phyloP scores from a whole-genome alignment of 1,284 basidiomycete genomes.

The Tilletia setariae region DNA sequence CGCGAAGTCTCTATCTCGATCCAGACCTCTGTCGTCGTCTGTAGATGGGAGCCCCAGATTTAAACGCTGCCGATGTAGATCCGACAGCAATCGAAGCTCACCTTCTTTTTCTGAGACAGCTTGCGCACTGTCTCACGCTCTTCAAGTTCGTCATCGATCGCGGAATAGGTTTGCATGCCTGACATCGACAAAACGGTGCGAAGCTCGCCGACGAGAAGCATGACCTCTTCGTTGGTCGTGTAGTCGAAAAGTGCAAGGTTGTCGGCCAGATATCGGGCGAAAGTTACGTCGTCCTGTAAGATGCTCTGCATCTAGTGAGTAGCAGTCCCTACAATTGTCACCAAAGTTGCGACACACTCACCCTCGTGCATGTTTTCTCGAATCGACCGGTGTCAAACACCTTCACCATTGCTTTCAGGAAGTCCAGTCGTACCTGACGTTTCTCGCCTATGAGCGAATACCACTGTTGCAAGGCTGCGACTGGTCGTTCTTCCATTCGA shows the following conservation, averaged over 20 bases:
- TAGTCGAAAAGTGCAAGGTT: slow-evolving; percentile 88
- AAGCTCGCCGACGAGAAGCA: slow-evolving; percentile 76
- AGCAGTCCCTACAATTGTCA: slow-evolving; percentile 13
- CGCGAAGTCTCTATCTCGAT: neutral
- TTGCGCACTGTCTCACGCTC: slow-evolving; percentile 15
- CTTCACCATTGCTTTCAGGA: slow-evolving; percentile 75
- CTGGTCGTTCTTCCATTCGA: slow-evolving; percentile 63
- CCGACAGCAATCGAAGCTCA: neutral
- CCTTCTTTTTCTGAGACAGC: slow-evolving; percentile 21
- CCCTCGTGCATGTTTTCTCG: slow-evolving; percentile 22
- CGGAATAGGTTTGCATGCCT: slow-evolving; percentile 68
- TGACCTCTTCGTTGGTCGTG: slow-evolving; percentile 86
- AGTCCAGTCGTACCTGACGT: slow-evolving; percentile 75
- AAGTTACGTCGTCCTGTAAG: slow-evolving; percentile 57
- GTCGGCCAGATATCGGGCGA: slow-evolving; percentile 86
- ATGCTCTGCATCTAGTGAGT: too few relatives aligned
- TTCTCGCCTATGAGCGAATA: slow-evolving; percentile 86
- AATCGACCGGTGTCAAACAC: slow-evolving; percentile 71
- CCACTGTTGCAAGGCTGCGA: slow-evolving; percentile 80
- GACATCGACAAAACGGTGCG: slow-evolving; percentile 76
- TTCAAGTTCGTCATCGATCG: slow-evolving; percentile 21
- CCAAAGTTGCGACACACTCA: neutral
- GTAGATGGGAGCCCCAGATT: neutral
- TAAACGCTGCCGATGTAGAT: neutral
- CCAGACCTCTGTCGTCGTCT: neutral